phyloP scores from a whole-genome alignment of 805 yeast genomes.

The Ogataea glucozyma region DNA sequence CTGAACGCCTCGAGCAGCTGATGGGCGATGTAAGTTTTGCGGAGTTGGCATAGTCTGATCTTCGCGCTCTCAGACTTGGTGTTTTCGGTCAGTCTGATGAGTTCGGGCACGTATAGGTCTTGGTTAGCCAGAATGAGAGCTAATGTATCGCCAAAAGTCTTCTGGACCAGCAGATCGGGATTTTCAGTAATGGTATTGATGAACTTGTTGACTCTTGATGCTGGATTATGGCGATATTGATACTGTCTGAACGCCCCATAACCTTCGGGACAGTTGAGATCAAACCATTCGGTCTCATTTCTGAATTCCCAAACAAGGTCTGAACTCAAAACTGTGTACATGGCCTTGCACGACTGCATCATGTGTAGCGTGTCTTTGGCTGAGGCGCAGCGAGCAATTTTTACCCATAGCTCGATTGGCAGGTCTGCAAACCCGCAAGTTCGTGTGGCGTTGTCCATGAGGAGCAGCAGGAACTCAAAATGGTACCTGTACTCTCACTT shows the following conservation, averaged over 20 bases:
- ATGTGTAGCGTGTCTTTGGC: not conserved
- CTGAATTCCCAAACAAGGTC: not conserved
- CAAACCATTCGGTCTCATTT: not conserved
- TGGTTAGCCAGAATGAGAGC: not conserved
- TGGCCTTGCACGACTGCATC: not conserved
- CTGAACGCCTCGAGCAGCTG: not conserved
- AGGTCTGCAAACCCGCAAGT: not conserved
- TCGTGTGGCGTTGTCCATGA: not conserved
- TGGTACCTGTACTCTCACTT: no score
- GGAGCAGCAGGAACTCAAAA: not conserved
- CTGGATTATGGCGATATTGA: not conserved
- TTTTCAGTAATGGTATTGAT: not conserved
- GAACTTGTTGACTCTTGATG: not conserved
- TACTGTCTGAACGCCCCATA: not conserved
- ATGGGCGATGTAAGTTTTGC: not conserved
- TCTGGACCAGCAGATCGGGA: not conserved
- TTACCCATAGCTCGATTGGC: not conserved
- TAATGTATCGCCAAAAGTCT: not conserved
- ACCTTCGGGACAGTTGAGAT: not conserved
- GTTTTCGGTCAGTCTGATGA: not conserved
- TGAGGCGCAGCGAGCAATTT: not conserved
- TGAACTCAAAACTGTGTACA: not conserved
- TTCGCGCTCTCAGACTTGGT: not conserved
- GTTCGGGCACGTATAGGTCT: not conserved
- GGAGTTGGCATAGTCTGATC: not conserved